A percentile compares a stretch with the other conserved stretches of the same genome.
These are phyloP conservation scores for Cyphellophora europaea DNA, from an alignment of 2,329 filamentous ascomycete genomes.

Conservation along the genomic window DNA sequence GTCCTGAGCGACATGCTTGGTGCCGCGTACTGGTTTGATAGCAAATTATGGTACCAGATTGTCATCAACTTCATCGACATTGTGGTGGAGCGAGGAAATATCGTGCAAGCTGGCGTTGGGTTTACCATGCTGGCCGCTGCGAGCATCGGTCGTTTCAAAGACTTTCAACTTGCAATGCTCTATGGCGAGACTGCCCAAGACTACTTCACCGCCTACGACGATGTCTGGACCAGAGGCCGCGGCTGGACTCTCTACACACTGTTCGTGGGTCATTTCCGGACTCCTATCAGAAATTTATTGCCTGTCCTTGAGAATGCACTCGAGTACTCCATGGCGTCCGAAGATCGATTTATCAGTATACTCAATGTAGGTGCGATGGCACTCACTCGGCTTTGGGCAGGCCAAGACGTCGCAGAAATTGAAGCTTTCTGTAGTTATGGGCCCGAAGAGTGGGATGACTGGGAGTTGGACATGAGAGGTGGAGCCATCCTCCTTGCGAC, in stretches of 20 bases:
- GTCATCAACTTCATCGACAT: constrained; percentile 49
- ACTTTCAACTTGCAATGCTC: constrained; percentile 44
- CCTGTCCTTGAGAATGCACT: constrained; percentile 45
- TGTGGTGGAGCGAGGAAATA: constrained; percentile 45
- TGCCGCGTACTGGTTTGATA: constrained; percentile 52
- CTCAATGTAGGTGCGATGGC: constrained; percentile 52
- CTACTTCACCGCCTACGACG: constrained; percentile 43
- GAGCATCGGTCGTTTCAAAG: constrained; percentile 47
- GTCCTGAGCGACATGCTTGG: constrained; percentile 50
- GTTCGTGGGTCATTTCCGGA: constrained; percentile 52
- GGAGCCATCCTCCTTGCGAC: constrained; percentile 47
- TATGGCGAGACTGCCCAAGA: constrained; percentile 44
- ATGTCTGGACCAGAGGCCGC: constrained; percentile 45
- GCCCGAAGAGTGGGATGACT: constrained; percentile 48
- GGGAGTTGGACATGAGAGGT: constrained; percentile 48
- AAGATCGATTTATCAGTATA: constrained; percentile 49
- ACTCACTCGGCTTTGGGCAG: constrained; percentile 45
- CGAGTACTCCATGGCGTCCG: constrained; percentile 47
- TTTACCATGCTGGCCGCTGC: constrained; percentile 51
- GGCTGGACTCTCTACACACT: constrained; percentile 49
- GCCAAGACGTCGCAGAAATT: constrained; percentile 48
- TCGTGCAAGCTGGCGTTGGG: constrained; percentile 49
- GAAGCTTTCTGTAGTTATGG: constrained; percentile 49
- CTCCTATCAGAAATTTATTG: constrained; percentile 42
- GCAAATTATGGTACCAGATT: constrained; percentile 49